Evolutionary conservation across 176 grass and related monocot species (phyloP), one percentile per base, ranked within the genome.

Genomic region (Carex cristatella): DNA sequence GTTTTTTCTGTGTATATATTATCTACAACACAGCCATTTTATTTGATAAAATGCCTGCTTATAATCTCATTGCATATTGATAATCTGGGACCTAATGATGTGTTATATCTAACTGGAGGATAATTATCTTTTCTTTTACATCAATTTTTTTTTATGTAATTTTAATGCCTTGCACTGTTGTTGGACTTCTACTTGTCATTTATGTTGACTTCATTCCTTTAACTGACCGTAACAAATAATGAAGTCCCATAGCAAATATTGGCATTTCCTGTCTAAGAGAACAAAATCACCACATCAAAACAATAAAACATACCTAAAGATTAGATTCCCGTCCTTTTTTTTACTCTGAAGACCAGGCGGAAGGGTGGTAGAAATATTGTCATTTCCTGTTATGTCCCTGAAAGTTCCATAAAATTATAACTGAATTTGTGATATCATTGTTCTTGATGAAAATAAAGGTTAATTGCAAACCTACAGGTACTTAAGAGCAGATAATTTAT

Each of bases 251-350:
- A 23, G 23, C 23, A 23, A 23, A 23, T 23, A 23, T 23, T 23
- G 23, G 23, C 23, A 35, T 35, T 1, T 35, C 1, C 33, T 2
- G 2, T 2, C 2, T 3, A 69, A 0, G 13, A 18, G 7, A 14
- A 69, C 27, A 30, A 23, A 69, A 38, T 8, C 3, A 48, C 4
- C 4, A 67, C 1, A 4, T 10, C 6, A 53, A 23, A 51, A 51
- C n/a, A 74, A 12, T 74, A 10, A 78, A 61, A 83, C 79, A 35
- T 86, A 94, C 92, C 79, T 91, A 69, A 89, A 79, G 40, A 3
- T 84, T 4, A 94, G 82, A 6, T 16, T 66, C 18, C 87, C 85
- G 30, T 79, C 58, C 11, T 44, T n/a, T 57, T 83, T 73, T 89
- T 59, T 84, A 14, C 69, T 71, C 7, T 85, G 85, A 37, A 94